Base-by-base conservation (phyloP, 2,329 filamentous ascomycete species). In the Stylonectria norvegica region DNA sequence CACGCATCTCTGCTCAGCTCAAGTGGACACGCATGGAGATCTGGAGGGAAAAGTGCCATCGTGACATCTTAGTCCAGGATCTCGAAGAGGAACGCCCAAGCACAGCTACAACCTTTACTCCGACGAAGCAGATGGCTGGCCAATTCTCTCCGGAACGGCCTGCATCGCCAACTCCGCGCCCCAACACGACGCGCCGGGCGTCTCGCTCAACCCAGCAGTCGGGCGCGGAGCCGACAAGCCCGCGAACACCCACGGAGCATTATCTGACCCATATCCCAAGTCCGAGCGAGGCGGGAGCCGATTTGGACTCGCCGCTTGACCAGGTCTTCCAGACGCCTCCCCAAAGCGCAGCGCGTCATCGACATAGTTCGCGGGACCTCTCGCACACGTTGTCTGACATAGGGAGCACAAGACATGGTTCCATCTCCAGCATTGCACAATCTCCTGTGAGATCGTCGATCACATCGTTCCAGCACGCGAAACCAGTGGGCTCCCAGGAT, bases 1-100 rank as follows among this genome's bases (percentile, higher is more conserved):
- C 84, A 5, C 81, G 85, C 6, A 83, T 95, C 66, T 83, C 90
- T 40, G 89, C 89, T 4, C 89, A 91, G 60, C 69, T 98, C 45
- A 95, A 93, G 61, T 96, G 91, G 91, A 83, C 85, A n/a, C 78
- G 91, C 45, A 85, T 94, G 61, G 89, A 95, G 51, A 93, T 96
- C 15, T 96, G 90, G 89, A 86, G 83, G 38, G 78, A 91, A 55
- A 91, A 81, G 58, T 96, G 90, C 50, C 90, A 98, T 63, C 83
- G 85, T 29, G 91, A 96, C 55, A 90, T 97, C 45, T 69, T 98
- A 15, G 72, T 81, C 5, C 76, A 89, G 64, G 93, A 98, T 59
- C 70, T 97, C 7, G 85, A 91, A 39, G 88, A 95, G 52, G 90
- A 95, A 31, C 46, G 50, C 20, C 56, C 58, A 22, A 49, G 40